A percentile compares a stretch with the other conserved stretches of the same genome.
Evolutionary conservation across 1,284 basidiomycete genomes (phyloP).

Genomic region (Malassezia globosa): DNA sequence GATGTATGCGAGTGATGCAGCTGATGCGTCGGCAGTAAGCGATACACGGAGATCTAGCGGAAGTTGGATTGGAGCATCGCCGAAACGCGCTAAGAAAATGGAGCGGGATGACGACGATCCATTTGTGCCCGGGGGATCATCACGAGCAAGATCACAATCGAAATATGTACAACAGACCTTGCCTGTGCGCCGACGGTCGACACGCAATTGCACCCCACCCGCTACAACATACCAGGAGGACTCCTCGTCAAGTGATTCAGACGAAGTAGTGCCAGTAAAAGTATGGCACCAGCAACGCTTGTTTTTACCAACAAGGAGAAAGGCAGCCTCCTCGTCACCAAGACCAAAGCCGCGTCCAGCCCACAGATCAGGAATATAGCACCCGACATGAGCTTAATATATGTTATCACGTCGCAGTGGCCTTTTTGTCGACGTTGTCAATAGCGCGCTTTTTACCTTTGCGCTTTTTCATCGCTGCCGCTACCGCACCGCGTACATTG

Average conservation of each 20-base stretch:
- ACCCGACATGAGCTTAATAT: too few species aligned
- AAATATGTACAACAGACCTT: constrained; percentile 8
- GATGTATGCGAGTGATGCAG: constrained; percentile 12
- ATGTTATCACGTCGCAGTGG: neutral
- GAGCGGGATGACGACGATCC: neutral
- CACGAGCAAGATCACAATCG: too few species aligned
- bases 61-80: constrained; percentile 11
- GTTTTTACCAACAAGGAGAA: neutral
- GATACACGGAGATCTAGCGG: constrained; percentile 2
- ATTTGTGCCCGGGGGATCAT: neutral
- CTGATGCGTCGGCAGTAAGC: neutral
- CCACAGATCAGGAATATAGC: too few species aligned
- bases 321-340: neutral
- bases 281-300: constrained; percentile 13
- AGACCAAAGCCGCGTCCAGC: constrained; percentile 2
- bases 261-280: too few species aligned
- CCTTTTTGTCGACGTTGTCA: too few species aligned
- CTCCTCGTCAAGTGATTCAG: constrained; percentile 1
- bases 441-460: constrained; percentile 19
- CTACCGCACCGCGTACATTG: constrained; percentile 78
- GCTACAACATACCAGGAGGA: neutral
- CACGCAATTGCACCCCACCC: neutral
- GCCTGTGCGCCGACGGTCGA: constrained; percentile 6
- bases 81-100: constrained; percentile 2
- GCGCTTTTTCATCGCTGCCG: constrained; percentile 51